These are phyloP conservation scores for Fraxinus ornus DNA, from an alignment of 305 asterid genomes.

Conservation along the genomic window DNA sequence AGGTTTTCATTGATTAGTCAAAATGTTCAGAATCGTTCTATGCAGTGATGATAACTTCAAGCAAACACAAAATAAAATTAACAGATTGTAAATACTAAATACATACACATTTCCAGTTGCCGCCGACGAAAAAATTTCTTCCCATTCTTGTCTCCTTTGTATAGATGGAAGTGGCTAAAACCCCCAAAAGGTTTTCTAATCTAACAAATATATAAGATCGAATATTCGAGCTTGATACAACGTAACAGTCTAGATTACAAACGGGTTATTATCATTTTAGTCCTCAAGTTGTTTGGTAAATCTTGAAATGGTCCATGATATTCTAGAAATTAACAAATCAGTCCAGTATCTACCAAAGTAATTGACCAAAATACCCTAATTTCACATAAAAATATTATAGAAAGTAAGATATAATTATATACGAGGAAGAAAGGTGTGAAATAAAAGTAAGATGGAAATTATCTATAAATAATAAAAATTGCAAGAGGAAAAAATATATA, in stretches of 20 bases:
- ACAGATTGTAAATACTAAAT: neutral
- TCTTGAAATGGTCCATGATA: neutral
- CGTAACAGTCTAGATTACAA: neutral
- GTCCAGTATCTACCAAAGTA: neutral
- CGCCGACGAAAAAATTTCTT: constrained; percentile 31
- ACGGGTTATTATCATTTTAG: neutral
- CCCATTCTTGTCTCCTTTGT: constrained; percentile 17
- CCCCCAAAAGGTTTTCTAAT: neutral
- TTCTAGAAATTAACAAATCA: neutral
- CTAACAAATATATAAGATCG: neutral
- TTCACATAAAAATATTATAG: neutral
- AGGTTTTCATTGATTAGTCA: neutral
- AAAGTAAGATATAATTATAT: neutral
- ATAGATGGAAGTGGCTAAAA: neutral
- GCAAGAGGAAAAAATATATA: neutral
- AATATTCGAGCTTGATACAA: neutral
- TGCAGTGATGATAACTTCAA: neutral
- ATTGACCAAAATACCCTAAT: no score
- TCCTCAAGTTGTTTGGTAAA: neutral
- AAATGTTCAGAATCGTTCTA: neutral
- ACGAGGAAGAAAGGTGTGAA: neutral
- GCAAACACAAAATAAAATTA: neutral
- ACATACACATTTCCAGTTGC: constrained; percentile 36
- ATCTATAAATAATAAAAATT: neutral
- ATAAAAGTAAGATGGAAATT: neutral